Evolutionary conservation across 225 moss, liverwort and hornwort species (phyloP).

Genomic region (Bryoerythrophyllum caledonicum): DNA sequence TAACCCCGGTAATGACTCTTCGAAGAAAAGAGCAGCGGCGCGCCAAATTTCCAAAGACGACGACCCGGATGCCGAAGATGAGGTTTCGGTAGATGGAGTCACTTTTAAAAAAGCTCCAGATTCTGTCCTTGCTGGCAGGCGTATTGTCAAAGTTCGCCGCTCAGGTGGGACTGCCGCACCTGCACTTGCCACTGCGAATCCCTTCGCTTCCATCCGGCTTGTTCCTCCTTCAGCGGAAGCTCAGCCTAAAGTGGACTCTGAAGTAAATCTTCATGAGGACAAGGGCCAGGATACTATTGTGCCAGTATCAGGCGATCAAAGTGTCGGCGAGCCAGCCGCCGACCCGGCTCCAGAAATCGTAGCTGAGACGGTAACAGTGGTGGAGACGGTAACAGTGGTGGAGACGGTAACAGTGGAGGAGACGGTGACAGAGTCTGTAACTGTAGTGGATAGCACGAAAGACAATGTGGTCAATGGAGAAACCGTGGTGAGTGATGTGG

Average conservation of each 20-base stretch:
- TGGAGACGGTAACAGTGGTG: constrained; percentile 19
- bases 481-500: constrained; percentile 21
- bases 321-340: constrained; percentile 9
- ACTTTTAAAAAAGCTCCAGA: constrained; percentile 68
- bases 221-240: constrained; percentile 43
- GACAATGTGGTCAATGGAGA: neutral
- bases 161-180: constrained; percentile 31
- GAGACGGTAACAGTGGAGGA: too few relatives aligned
- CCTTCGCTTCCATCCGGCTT: constrained; percentile 57
- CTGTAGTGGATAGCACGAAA: constrained; percentile 17
- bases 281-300: constrained; percentile 11
- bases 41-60: constrained; percentile 77
- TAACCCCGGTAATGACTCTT: constrained; percentile 28
- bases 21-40: constrained; percentile 68
- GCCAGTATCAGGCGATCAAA: neutral
- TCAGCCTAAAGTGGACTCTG: constrained; percentile 2
- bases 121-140: constrained; percentile 66
- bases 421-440: neutral
- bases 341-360: too few relatives aligned
- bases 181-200: constrained; percentile 42
- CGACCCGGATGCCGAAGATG: constrained; percentile 53
- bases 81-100: constrained; percentile 28
- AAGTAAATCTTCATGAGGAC: neutral
- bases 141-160: constrained; percentile 84
- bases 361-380: constrained; percentile 24